Conservation (phyloP, 1,284 basidiomycete species). For the Neolentinus lepideus region DNA sequence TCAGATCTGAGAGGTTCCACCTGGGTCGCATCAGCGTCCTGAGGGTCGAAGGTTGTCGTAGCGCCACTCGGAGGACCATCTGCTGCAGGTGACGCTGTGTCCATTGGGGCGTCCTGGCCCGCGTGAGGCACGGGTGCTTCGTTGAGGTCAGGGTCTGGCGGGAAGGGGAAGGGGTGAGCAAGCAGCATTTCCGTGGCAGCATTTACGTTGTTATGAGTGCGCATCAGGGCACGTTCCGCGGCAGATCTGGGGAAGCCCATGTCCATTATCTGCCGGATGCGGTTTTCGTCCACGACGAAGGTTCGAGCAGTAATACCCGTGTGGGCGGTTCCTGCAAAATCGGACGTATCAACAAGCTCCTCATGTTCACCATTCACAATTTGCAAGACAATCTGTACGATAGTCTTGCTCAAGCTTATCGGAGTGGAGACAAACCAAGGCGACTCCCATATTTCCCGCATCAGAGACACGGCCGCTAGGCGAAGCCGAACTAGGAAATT, state of each 20-base stretch:
- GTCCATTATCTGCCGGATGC: conserved; percentile 80
- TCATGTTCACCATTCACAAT: conserved; percentile 82
- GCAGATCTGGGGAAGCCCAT: conserved; percentile 95
- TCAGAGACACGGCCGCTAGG: conserved; percentile 59
- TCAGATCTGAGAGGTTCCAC: conserved; percentile 1
- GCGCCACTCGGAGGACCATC: conserved; percentile 8
- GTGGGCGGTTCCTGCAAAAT: conserved; percentile 16
- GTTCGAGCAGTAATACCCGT: conserved; percentile 27
- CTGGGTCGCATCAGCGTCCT: conserved; percentile 1
- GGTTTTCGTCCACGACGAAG: conserved; percentile 63
- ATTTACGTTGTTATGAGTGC: conserved; percentile 85
- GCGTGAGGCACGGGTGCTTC: conserved; percentile 8
- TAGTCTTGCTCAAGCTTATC: conserved; percentile 62
- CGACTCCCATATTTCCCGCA: conserved; percentile 76
- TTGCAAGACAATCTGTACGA: conserved; percentile 77
- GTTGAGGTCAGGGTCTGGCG: conserved; percentile 45
- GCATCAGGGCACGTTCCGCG: conserved; percentile 76
- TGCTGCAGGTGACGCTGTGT: conserved; percentile 1
- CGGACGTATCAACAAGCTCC: conserved; percentile 38
- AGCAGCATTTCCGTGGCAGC: conserved; percentile 89
- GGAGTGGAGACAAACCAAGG: conserved; percentile 78
- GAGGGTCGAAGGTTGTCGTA: conserved; percentile 9
- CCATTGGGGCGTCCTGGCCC: background rate
- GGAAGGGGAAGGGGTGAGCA: conserved; percentile 74
- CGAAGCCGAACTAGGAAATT: conserved; percentile 84